Evolutionary conservation across 257 asterid species (phyloP), one percentile per base, ranked within the genome.

Genomic region (Verbena officinalis): DNA sequence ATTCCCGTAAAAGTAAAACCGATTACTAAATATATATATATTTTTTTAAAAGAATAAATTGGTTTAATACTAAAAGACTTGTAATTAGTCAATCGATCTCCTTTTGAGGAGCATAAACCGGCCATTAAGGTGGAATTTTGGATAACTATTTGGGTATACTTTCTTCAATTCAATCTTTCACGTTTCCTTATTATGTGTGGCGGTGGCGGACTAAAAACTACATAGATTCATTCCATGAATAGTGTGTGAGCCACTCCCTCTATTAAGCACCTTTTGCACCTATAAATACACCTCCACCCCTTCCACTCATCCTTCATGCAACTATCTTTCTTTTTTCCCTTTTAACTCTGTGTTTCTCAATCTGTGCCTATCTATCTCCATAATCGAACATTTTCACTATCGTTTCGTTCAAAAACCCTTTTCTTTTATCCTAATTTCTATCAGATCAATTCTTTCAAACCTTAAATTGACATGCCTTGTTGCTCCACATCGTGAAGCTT

Each of bases 231-330:
- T n/a, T 39, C 69, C 24, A 68, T 59, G 62, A 62, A 20, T 38
- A 27, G 16, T 14, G 27, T n/a, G n/a, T n/a, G n/a, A n/a, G n/a
- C n/a, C n/a, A 3, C 14, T 16, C 48, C 38, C 31, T 33, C 57
- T 20, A 63, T 12, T 14, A 16, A 31, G 30, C 70, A 57, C 80
- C 44, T 74, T 66, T 31, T 53, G 30, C 58, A 23, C 69, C 86
- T 88, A 84, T 88, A 86, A 80, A 84, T 82, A 54, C 67, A 63
- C 72, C 80, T 71, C 70, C 68, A 11, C 53, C n/a, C 70, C 55
- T 34, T 49, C 59, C 82, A 73, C 79, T 73, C 64, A 68, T 68
- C 76, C 59, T 72, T 74, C 86, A 80, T 67, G 71, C 69, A 65
- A 56, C 22, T 40, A 31, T 34, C 69, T n/a, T 54, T 24, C 67